phyloP scores from a whole-genome alignment of 2,329 filamentous ascomycete genomes.

The Atkinsonella texensis region DNA sequence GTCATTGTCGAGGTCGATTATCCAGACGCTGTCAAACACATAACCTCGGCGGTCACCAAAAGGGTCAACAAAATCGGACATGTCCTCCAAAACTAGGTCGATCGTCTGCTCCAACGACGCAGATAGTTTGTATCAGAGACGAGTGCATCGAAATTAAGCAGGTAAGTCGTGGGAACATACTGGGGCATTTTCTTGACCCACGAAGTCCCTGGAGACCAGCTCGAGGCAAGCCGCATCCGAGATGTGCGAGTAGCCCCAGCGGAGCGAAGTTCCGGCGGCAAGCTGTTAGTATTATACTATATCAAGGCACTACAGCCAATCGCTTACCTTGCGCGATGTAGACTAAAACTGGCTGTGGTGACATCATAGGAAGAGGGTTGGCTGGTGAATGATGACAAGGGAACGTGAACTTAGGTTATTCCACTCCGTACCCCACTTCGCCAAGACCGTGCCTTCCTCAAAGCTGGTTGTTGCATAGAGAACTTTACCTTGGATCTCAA shows the following conservation, averaged over 20 bases:
- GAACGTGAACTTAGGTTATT: no score
- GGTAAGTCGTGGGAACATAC: conserved; percentile 5
- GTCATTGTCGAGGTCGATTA: conserved; percentile 11
- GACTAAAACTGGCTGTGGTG: conserved; percentile 7
- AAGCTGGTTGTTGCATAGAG: no score
- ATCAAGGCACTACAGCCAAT: conserved; percentile 1
- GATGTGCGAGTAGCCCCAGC: conserved; percentile 4
- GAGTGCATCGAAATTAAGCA: background rate
- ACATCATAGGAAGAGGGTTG: conserved; percentile 6
- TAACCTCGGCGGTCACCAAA: conserved; percentile 11
- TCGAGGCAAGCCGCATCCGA: conserved; percentile 7
- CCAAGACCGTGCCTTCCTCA: no score
- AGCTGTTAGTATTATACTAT: conserved; percentile 6
- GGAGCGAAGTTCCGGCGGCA: conserved; percentile 6
- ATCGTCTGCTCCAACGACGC: conserved; percentile 2
- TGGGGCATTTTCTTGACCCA: conserved; percentile 7
- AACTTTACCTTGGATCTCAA: no score
- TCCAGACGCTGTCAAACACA: conserved; percentile 11
- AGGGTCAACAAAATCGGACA: conserved; percentile 12
- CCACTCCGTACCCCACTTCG: no score
- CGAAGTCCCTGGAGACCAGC: conserved; percentile 6
- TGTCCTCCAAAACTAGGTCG: conserved; percentile 7
- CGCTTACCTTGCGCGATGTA: conserved; percentile 8
- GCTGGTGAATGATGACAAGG: conserved; percentile 1
- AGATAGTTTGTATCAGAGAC: conserved; percentile 2